A percentile compares a stretch with the other conserved stretches of the same genome.
Conservation (phyloP, 2,329 filamentous ascomycete genomes). For the Emergomyces orientalis region DNA sequence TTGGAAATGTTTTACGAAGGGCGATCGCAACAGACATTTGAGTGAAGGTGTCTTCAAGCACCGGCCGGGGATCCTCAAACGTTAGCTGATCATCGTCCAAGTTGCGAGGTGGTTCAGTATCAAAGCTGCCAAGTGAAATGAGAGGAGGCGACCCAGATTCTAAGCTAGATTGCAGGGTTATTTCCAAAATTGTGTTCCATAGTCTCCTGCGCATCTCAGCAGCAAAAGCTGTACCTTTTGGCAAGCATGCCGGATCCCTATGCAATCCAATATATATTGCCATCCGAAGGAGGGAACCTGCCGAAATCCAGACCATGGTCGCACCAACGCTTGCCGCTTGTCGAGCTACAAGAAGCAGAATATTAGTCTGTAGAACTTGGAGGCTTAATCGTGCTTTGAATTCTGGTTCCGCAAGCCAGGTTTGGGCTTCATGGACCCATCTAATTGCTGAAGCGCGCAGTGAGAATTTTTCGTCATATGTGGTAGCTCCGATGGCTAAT, state of each 20-base stretch:
- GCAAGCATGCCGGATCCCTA: conserved; percentile 29
- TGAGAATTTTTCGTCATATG: conserved; percentile 27
- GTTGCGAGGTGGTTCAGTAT: conserved; percentile 31
- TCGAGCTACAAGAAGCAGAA: conserved; percentile 28
- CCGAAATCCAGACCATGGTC: conserved; percentile 29
- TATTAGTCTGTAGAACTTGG: conserved; percentile 27
- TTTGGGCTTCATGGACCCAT: conserved; percentile 30
- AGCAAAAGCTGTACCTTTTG: conserved; percentile 32
- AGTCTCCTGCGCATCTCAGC: conserved; percentile 38
- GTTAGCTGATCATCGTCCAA: conserved; percentile 29
- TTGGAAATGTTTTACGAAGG: conserved; percentile 36
- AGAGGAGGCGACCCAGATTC: conserved; percentile 28
- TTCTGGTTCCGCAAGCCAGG: conserved; percentile 26
- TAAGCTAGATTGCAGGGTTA: conserved; percentile 32
- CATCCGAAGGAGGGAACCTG: conserved; percentile 32
- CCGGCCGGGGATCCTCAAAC: conserved; percentile 17
- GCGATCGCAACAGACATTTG: conserved; percentile 45
- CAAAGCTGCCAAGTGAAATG: conserved; percentile 29
- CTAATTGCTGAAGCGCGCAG: conserved; percentile 36
- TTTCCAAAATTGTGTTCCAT: conserved; percentile 38
- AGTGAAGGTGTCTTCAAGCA: conserved; percentile 33
- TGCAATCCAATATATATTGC: conserved; percentile 38
- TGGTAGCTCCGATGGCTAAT: conserved; percentile 37
- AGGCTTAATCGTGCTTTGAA: conserved; percentile 26
- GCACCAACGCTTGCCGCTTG: conserved; percentile 25